Percentiles rank a stretch among this genome's conserved stretches.
These are phyloP conservation scores for Ilyonectria destructans DNA, from an alignment of 2,329 filamentous ascomycete genomes.

Conservation along the genomic window DNA sequence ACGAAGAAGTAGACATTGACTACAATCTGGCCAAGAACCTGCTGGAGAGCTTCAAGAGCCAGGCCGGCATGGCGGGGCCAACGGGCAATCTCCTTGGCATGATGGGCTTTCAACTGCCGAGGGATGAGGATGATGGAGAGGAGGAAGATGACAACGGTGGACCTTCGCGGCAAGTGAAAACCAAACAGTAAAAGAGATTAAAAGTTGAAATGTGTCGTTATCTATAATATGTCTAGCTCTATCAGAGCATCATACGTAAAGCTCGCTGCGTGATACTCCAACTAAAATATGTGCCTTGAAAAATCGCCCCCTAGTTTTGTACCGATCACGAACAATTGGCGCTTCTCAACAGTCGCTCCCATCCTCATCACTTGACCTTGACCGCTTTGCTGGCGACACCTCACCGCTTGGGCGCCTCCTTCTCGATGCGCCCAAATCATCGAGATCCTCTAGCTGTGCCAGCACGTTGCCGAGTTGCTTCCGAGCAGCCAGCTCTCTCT, in stretches of 20 bases:
- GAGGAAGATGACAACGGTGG: constrained; percentile 38
- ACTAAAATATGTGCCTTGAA: constrained; percentile 23
- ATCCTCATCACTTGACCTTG: constrained; percentile 51
- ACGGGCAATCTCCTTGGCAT: constrained; percentile 89
- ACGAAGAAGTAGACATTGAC: constrained; percentile 82
- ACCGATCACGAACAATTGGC: background rate
- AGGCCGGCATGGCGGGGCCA: constrained; percentile 88
- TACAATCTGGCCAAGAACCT: constrained; percentile 92
- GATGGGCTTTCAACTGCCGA: constrained; percentile 87
- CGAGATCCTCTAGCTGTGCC: constrained; percentile 61
- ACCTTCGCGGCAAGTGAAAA: constrained; percentile 27
- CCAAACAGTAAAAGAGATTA: constrained; percentile 8
- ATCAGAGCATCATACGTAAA: constrained; percentile 20
- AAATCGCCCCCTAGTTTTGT: constrained; percentile 3
- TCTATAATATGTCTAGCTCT: constrained; percentile 18
- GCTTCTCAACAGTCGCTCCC: constrained; percentile 24
- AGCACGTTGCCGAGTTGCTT: constrained; percentile 66
- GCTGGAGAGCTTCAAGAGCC: constrained; percentile 92
- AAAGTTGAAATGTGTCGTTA: constrained; percentile 9
- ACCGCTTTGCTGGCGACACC: constrained; percentile 63
- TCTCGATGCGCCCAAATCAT: constrained; percentile 50
- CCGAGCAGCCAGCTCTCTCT: constrained; percentile 68
- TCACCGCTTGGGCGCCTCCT: constrained; percentile 58
- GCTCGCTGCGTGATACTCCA: constrained; percentile 26
- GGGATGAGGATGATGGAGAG: constrained; percentile 78